Conservation (phyloP, 2,329 filamentous ascomycete species). For the Fusarium drepaniforme region DNA sequence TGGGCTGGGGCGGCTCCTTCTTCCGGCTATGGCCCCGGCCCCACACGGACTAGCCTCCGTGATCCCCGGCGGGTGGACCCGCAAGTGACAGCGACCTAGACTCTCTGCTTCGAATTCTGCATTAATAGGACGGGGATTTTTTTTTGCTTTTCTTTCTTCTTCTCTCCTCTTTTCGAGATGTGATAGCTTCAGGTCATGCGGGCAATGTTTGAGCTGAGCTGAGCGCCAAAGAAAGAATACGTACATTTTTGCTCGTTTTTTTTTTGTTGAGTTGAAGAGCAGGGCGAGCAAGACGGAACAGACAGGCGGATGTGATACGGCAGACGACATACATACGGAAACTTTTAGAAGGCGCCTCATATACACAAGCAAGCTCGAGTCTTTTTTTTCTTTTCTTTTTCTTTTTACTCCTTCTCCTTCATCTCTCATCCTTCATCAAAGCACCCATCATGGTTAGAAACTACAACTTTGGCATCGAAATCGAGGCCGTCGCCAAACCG, state of each 20-base stretch:
- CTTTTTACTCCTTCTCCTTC: not conserved
- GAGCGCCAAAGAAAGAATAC: conserved; percentile 19
- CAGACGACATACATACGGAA: conserved; percentile 8
- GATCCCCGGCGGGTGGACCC: conserved; percentile 22
- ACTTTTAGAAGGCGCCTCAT: conserved; percentile 8
- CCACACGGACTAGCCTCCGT: conserved; percentile 19
- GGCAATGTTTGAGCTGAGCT: conserved; percentile 14
- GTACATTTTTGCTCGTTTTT: conserved; percentile 6
- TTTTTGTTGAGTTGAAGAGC: conserved; percentile 1
- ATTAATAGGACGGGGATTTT: conserved; percentile 12
- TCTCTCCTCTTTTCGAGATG: conserved; percentile 17
- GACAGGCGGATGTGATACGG: conserved; percentile 16
- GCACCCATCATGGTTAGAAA: conserved; percentile 45
- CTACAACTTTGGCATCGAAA: conserved; percentile 57
- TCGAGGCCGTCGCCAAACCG: conserved; percentile 53
- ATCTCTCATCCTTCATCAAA: not conserved
- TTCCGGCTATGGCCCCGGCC: conserved; percentile 12
- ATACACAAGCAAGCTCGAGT: conserved; percentile 14
- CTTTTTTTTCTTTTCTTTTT: conserved; percentile 5
- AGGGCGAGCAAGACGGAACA: conserved; percentile 3
- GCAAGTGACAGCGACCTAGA: conserved; percentile 17
- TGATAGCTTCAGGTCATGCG: conserved; percentile 28
- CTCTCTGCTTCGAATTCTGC: not conserved
- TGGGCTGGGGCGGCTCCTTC: conserved; percentile 14
- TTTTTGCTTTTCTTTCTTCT: conserved; percentile 25